Evolutionary conservation across 768 basidiomycete species (phyloP), one percentile per base, ranked within the genome.

Genomic region (Agaricus subrufescens): DNA sequence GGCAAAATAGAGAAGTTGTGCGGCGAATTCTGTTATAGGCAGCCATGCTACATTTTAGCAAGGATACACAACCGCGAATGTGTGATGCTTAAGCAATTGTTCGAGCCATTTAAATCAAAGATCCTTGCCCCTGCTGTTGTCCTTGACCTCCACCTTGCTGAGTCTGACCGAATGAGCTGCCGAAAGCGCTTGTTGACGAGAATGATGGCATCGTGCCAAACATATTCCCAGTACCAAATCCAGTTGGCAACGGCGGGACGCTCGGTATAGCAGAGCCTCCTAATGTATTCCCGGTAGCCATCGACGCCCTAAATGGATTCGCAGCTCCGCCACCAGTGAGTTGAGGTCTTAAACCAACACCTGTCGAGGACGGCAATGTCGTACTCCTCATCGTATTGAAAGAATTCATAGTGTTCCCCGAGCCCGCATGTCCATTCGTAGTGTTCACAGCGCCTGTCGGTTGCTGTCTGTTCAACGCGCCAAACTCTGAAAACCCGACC

Each of bases 261-360:
- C 43, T 56, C 8, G 48, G 48, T 26, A 12, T 43, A n/a, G 39
- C 55, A 4, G 48, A 50, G 4, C 46, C 40, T 37, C 58, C 40
- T 26, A 50, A 19, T 62, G 19, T 61, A 60, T 29, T 62, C 38
- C 65, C 67, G 42, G 62, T 62, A 53, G 72, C 72, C 81, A 84
- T 84, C 2, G 84, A 84, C 10, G 81, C 79, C 50, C 85, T 77
- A 69, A 86, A 86, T n/a, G 85, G 85, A 57, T 86, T 86, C 3
- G 80, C 80, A 38, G 71, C 69, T 14, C 78, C 77, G 43, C 83
- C 85, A 4, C 85, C 85, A 23, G 85, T 87, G 60, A 79, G 76
- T 63, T 87, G 85, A 12, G 85, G 82, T 47, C 85, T 72, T 30
- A 86, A 71, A 19, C 81, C 79, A 39, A 75, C 71, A 27, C 82